Conservation (phyloP, 345 rosid genomes). For the Viola odorata region DNA sequence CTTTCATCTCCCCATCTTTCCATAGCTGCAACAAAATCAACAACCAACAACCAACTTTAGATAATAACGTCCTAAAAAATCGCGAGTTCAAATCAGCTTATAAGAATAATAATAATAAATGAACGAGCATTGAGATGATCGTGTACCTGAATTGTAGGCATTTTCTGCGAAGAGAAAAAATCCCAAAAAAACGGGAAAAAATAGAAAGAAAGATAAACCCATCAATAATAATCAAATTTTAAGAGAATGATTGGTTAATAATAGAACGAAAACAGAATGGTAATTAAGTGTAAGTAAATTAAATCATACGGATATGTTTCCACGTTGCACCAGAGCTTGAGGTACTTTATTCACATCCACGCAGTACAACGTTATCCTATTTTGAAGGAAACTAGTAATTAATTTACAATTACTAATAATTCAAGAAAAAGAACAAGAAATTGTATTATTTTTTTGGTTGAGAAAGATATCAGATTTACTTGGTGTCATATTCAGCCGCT, state of each 20-base stretch:
- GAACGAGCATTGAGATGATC: background rate
- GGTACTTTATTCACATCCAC: conserved; percentile 92
- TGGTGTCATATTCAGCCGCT: conserved; percentile 50
- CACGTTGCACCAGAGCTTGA: conserved; percentile 72
- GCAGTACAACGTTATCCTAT: conserved; percentile 59
- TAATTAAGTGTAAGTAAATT: background rate
- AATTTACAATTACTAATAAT: too few relatives aligned
- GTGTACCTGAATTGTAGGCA: conserved; percentile 89
- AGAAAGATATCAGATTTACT: conserved; percentile 21
- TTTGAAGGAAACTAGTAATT: background rate
- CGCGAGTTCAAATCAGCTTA: background rate
- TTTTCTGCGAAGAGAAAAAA: conserved; percentile 42
- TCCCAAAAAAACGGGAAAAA: background rate
- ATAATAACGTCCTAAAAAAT: too few relatives aligned
- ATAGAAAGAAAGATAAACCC: background rate
- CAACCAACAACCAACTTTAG: background rate
- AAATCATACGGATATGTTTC: conserved; percentile 61
- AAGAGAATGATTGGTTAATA: background rate
- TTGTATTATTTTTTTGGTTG: too few relatives aligned
- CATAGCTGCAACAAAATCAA: conserved; percentile 42
- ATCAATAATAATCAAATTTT: background rate
- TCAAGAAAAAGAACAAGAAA: too few relatives aligned
- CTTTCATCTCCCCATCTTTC: conserved; percentile 90
- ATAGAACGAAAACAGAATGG: background rate
- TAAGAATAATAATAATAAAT: background rate